Evolutionary conservation across 1,139 yeast species (phyloP).

Genomic region (Entelexis paramagnoliae): DNA sequence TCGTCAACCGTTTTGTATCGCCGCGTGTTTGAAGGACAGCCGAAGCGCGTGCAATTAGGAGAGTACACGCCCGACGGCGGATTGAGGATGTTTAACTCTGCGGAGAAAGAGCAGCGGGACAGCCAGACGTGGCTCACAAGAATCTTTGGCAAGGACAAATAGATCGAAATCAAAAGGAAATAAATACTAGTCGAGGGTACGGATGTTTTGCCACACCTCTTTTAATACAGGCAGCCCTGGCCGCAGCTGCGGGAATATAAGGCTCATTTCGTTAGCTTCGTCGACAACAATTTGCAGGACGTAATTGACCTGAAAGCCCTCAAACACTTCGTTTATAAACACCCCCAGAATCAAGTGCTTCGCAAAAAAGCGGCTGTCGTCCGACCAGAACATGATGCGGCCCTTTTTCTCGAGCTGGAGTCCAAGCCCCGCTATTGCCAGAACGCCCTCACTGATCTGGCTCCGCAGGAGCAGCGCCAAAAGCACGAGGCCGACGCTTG

Average conservation of each 20-base stretch:
- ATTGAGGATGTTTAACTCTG: slow-evolving; percentile 37
- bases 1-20: slow-evolving; percentile 22
- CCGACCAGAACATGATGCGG: slow-evolving; percentile 7
- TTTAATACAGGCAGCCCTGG: slow-evolving; percentile 9
- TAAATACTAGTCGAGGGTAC: neutral
- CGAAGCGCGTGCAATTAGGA: slow-evolving; percentile 41
- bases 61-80: slow-evolving; percentile 42
- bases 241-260: slow-evolving; percentile 12
- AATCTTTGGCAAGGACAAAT: slow-evolving; percentile 36
- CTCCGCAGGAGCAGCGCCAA: neutral
- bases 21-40: slow-evolving; percentile 36
- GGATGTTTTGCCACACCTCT: slow-evolving; percentile 11
- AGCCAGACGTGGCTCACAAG: slow-evolving; percentile 34
- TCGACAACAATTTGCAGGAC: slow-evolving; percentile 15
- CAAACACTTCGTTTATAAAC: slow-evolving; percentile 21
- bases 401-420: slow-evolving; percentile 16
- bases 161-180: neutral
- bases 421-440: slow-evolving; percentile 18
- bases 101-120: slow-evolving; percentile 36
- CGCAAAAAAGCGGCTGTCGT: slow-evolving; percentile 12
- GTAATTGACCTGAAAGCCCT: slow-evolving; percentile 16
- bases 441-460: slow-evolving; percentile 10
- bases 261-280: slow-evolving; percentile 9
- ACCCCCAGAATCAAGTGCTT: slow-evolving; percentile 11
- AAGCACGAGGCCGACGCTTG: neutral